Evolutionary conservation across 1,284 basidiomycete species (phyloP).

Genomic region (Leccinum subatratum): DNA sequence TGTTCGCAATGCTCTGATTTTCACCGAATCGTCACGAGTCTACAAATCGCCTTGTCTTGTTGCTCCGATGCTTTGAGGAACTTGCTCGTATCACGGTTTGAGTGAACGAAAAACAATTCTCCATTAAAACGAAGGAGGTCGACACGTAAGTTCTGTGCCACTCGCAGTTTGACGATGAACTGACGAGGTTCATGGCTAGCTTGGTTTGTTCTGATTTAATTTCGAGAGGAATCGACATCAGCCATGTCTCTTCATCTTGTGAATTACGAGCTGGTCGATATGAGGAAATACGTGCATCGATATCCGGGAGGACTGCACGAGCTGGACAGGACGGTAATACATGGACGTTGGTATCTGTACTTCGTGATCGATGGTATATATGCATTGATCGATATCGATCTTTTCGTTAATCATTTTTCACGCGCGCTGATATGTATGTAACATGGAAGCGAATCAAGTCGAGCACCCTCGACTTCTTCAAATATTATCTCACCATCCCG

Average conservation of each 20-base stretch:
- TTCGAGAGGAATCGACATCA: constrained; percentile 92
- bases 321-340: constrained; percentile 84
- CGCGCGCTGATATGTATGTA: too few species aligned
- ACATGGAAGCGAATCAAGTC: constrained; percentile 45
- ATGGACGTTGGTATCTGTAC: constrained; percentile 73
- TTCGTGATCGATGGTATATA: too few species aligned
- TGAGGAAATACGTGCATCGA: constrained; percentile 97
- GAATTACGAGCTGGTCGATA: constrained; percentile 95
- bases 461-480: too few species aligned
- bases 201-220: constrained; percentile 94
- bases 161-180: constrained; percentile 1
- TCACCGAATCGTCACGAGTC: constrained; percentile 96
- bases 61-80: constrained; percentile 81
- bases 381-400: too few species aligned
- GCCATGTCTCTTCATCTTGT: constrained; percentile 85
- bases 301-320: constrained; percentile 87
- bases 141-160: constrained; percentile 60
- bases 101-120: constrained; percentile 75
- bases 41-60: constrained; percentile 74
- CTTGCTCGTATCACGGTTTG: constrained; percentile 48
- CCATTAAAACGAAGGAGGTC: constrained; percentile 75
- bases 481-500: too few species aligned
- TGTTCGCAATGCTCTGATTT: constrained; percentile 79
- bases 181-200: constrained; percentile 39
- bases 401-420: too few species aligned